Percentiles rank a stretch among this genome's conserved stretches.
Evolutionary conservation across 2,329 filamentous ascomycete species (phyloP).

Genomic region (Cytospora piceicola): DNA sequence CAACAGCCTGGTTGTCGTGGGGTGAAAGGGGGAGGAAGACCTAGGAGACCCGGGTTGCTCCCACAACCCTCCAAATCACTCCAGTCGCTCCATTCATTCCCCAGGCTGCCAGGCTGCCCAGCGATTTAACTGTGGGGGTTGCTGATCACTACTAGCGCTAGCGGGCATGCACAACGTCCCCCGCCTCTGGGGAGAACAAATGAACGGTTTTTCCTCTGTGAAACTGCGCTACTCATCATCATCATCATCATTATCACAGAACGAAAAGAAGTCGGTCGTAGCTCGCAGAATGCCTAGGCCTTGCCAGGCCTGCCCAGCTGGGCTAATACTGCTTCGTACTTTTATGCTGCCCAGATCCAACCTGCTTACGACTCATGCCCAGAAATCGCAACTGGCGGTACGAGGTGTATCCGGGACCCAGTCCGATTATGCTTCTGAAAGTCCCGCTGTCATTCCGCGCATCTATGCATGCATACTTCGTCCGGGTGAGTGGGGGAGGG

Average conservation of each 20-base stretch:
- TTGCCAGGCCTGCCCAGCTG: not conserved
- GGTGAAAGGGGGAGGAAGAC: conserved; percentile 21
- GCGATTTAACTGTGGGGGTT: conserved; percentile 20
- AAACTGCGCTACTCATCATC: not conserved
- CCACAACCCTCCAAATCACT: conserved; percentile 20
- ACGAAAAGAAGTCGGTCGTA: not conserved
- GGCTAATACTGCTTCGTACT: not conserved
- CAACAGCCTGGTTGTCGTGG: conserved; percentile 13
- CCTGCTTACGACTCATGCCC: not conserved
- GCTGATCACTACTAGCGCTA: conserved; percentile 22
- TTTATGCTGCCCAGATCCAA: not conserved
- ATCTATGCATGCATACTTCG: not conserved
- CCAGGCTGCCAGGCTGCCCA: too few species aligned
- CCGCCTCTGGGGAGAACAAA: conserved; percentile 3
- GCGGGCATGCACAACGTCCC: conserved; percentile 20
- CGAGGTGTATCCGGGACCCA: not conserved
- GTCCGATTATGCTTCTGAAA: not conserved
- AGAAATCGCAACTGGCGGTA: not conserved
- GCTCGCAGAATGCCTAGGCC: too few species aligned
- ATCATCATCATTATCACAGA: not conserved
- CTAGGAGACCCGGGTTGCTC: conserved; percentile 16
- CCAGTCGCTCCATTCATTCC: conserved; percentile 13
- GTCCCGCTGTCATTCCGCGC: not conserved
- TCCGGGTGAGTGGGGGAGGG: not conserved
- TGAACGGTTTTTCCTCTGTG: not conserved